Evolutionary conservation across 352 stramenopile species (phyloP).

Genomic region (Pythium biforme): DNA sequence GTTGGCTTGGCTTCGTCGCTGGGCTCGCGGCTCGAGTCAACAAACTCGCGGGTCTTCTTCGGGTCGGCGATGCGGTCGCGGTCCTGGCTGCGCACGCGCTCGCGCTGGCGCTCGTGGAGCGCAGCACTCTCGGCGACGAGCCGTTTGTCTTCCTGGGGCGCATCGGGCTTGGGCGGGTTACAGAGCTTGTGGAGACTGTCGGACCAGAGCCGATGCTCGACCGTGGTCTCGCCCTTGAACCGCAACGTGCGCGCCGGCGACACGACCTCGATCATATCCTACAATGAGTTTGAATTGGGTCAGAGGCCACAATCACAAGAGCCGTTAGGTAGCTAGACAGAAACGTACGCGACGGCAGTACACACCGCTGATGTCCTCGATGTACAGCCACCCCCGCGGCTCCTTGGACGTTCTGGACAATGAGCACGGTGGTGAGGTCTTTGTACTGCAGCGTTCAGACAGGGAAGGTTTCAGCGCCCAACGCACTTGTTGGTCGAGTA

Average conservation of each 20-base stretch:
- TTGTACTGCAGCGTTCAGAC: no score
- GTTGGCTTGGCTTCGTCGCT: slow-evolving; percentile 9
- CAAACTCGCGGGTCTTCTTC: slow-evolving; percentile 18
- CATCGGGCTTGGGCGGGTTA: slow-evolving; percentile 34
- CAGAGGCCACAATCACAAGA: no score
- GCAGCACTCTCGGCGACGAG: slow-evolving; percentile 9
- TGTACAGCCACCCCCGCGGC: slow-evolving; percentile 72
- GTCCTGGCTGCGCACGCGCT: slow-evolving; percentile 21
- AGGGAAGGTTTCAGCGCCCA: background rate
- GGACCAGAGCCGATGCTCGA: slow-evolving; percentile 77
- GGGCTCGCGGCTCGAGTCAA: slow-evolving; percentile 1
- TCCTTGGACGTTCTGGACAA: slow-evolving; percentile 64
- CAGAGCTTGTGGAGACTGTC: slow-evolving; percentile 78
- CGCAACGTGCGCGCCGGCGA: slow-evolving; percentile 67
- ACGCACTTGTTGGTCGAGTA: slow-evolving; percentile 82
- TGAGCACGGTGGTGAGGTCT: no score
- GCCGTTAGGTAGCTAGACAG: no score
- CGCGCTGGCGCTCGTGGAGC: slow-evolving; percentile 15
- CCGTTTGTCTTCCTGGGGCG: slow-evolving; percentile 14
- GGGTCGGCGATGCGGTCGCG: slow-evolving; percentile 34
- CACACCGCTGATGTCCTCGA: slow-evolving; percentile 72
- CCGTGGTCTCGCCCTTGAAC: slow-evolving; percentile 76
- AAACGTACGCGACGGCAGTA: slow-evolving; percentile 62
- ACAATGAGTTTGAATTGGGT: background rate
- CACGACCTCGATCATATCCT: slow-evolving; percentile 86